These are phyloP conservation scores for Starmerella apicola DNA, from an alignment of 805 yeast species.

Conservation along the genomic window DNA sequence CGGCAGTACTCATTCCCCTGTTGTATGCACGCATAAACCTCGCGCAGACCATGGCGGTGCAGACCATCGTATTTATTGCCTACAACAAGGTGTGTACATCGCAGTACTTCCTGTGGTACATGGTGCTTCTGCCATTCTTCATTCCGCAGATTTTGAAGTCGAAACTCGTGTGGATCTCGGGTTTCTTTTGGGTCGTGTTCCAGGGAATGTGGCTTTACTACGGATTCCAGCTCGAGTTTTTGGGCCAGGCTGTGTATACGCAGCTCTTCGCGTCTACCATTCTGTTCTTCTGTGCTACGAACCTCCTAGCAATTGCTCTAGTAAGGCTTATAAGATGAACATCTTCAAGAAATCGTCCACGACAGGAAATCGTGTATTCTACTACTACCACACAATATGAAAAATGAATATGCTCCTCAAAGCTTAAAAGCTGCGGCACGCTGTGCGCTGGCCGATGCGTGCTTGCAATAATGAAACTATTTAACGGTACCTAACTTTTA, in stretches of 20 bases:
- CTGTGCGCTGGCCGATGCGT: too few relatives aligned
- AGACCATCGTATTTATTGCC: constrained; percentile 64
- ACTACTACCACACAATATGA: too few relatives aligned
- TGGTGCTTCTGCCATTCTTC: constrained; percentile 69
- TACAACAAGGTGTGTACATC: constrained; percentile 81
- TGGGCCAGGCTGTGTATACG: constrained; percentile 54
- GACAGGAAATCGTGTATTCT: too few relatives aligned
- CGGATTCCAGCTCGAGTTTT: constrained; percentile 71
- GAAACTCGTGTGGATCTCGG: constrained; percentile 21
- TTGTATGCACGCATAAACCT: constrained; percentile 34
- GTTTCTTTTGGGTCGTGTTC: constrained; percentile 49
- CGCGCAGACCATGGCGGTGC: constrained; percentile 51
- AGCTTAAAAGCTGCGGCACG: too few relatives aligned
- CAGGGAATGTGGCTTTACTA: constrained; percentile 70
- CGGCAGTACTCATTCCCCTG: constrained; percentile 48
- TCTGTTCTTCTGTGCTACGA: constrained; percentile 43
- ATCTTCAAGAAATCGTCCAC: too few relatives aligned
- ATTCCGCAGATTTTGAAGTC: constrained; percentile 37
- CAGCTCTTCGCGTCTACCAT: constrained; percentile 45
- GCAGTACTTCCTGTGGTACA: constrained; percentile 91
- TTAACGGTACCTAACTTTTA: too few relatives aligned
- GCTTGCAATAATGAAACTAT: too few relatives aligned
- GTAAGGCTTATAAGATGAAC: background rate
- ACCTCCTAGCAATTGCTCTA: background rate
- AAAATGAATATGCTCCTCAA: too few relatives aligned